Percentiles rank a stretch among this genome's conserved stretches.
Conservation (phyloP, 2,329 filamentous ascomycete species). For the Teratosphaeria viscida region DNA sequence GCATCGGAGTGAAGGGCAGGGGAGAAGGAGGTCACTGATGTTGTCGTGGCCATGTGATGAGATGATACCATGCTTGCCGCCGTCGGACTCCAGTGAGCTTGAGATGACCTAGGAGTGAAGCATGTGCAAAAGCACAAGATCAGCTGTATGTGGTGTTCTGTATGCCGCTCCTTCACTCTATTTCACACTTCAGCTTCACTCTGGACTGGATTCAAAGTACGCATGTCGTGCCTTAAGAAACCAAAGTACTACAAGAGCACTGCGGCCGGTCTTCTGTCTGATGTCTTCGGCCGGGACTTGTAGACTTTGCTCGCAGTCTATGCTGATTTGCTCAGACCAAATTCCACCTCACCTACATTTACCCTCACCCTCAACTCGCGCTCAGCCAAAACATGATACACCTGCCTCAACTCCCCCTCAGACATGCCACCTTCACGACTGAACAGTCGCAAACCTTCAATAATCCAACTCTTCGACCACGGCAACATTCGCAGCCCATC, state of each 20-base stretch:
- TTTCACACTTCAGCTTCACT: neutral
- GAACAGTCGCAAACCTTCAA: constrained; percentile 45
- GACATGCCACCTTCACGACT: constrained; percentile 24
- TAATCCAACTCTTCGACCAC: constrained; percentile 52
- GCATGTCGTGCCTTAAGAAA: too few species aligned
- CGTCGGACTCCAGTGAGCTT: neutral
- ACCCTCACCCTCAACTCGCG: constrained; percentile 46
- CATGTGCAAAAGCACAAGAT: neutral
- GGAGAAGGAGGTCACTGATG: neutral
- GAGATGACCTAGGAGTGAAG: neutral
- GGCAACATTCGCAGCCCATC: constrained; percentile 48
- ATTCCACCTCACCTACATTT: constrained; percentile 1
- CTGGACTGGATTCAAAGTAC: too few species aligned
- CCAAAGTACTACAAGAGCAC: too few species aligned
- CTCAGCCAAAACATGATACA: constrained; percentile 49
- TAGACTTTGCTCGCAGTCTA: neutral
- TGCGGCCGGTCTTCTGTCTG: too few species aligned
- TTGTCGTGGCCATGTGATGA: neutral
- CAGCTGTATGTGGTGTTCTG: neutral
- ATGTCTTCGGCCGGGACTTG: neutral
- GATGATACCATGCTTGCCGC: neutral
- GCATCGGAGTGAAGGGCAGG: neutral
- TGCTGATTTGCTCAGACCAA: neutral
- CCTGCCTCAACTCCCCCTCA: constrained; percentile 39
- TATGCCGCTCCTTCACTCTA: neutral